These are phyloP conservation scores for Penicillium polonicum DNA, from an alignment of 2,329 filamentous ascomycete genomes.

Conservation along the genomic window DNA sequence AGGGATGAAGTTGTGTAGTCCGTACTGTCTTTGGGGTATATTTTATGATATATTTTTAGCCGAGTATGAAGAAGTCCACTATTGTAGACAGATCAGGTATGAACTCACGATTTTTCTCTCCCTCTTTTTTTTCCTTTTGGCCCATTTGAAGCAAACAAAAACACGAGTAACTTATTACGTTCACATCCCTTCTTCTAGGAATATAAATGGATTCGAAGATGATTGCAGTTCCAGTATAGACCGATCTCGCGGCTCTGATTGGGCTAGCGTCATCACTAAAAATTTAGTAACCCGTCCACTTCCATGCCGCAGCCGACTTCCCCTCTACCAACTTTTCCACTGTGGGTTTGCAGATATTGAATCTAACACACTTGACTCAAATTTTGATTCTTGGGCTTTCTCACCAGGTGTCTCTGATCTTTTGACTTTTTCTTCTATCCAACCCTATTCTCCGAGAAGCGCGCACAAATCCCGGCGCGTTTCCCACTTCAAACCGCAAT, in stretches of 20 bases:
- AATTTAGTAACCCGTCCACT: slow-evolving; percentile 39
- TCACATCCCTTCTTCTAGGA: neutral
- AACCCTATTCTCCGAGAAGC: slow-evolving; percentile 34
- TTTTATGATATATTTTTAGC: slow-evolving; percentile 1
- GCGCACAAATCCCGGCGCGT: slow-evolving; percentile 45
- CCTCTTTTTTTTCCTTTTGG: too few species aligned
- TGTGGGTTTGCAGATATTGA: slow-evolving; percentile 19
- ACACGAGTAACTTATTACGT: neutral
- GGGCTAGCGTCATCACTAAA: slow-evolving; percentile 46
- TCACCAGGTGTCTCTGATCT: slow-evolving; percentile 20
- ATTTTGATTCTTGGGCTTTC: slow-evolving; percentile 23
- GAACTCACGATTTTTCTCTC: neutral
- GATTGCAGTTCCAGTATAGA: slow-evolving; percentile 5
- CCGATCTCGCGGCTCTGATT: slow-evolving; percentile 34
- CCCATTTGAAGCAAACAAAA: neutral
- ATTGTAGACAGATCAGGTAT: neutral
- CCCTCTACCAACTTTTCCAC: slow-evolving; percentile 30
- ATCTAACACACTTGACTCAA: slow-evolving; percentile 21
- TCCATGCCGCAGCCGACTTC: slow-evolving; percentile 29
- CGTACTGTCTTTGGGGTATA: neutral
- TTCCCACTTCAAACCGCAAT: slow-evolving; percentile 53
- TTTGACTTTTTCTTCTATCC: slow-evolving; percentile 19
- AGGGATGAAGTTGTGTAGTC: neutral
- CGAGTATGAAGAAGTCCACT: neutral
- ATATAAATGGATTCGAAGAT: neutral